A percentile compares a stretch with the other conserved stretches of the same genome.
These are phyloP conservation scores for Thelephora aurantiotincta DNA, from an alignment of 768 basidiomycete species.

Conservation along the genomic window DNA sequence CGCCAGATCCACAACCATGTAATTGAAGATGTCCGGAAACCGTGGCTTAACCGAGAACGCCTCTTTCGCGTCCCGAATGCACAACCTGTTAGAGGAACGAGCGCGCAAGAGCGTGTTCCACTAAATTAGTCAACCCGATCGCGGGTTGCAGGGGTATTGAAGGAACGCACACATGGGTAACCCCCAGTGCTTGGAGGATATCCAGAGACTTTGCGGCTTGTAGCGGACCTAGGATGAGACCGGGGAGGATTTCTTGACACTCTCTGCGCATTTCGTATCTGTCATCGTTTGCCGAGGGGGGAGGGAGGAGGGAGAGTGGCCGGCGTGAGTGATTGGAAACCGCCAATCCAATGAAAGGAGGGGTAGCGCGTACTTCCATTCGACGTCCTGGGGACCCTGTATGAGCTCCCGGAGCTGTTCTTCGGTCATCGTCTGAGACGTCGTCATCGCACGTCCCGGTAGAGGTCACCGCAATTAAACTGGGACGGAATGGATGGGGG, in stretches of 20 bases:
- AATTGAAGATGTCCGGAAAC: constrained; percentile 66
- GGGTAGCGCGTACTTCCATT: constrained; percentile 54
- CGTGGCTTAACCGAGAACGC: constrained; percentile 82
- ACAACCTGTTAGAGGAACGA: constrained; percentile 36
- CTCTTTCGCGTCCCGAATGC: constrained; percentile 81
- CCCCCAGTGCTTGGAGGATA: constrained; percentile 42
- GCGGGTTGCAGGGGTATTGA: not conserved
- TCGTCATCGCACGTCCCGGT: not conserved
- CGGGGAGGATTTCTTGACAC: constrained; percentile 82
- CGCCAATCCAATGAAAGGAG: not conserved
- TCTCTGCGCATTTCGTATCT: constrained; percentile 96
- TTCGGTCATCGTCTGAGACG: constrained; percentile 11
- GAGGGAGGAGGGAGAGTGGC: not conserved
- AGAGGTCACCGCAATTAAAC: not conserved
- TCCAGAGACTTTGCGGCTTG: constrained; percentile 76
- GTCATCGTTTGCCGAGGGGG: not conserved
- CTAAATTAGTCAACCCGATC: not conserved
- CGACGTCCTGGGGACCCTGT: constrained; percentile 69
- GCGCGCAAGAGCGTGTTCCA: not conserved
- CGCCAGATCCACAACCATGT: constrained; percentile 74
- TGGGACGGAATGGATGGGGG: not conserved
- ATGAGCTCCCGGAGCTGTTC: constrained; percentile 45
- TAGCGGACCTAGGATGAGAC: constrained; percentile 75
- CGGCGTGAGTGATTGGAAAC: not conserved
- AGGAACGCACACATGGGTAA: constrained; percentile 66